A percentile compares a stretch with the other conserved stretches of the same genome.
Evolutionary conservation across 2,329 filamentous ascomycete species (phyloP).

Genomic region (Pyricularia pennisetigena): DNA sequence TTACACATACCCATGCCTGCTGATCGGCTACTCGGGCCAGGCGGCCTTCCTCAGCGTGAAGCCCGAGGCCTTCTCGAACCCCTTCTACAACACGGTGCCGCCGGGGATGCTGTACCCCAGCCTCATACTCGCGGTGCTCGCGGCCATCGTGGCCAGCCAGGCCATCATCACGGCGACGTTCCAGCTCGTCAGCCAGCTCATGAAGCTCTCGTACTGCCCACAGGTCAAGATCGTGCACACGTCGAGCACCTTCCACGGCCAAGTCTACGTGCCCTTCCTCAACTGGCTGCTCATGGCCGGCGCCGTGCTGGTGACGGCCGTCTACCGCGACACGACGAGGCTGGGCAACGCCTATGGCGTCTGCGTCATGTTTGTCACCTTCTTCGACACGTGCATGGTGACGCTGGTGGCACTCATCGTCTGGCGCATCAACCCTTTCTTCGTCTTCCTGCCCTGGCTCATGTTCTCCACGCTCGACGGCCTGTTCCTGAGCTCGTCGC

Average conservation of each 20-base stretch:
- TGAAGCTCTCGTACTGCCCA: conserved; percentile 61
- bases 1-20: conserved; percentile 54
- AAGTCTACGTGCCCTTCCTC: conserved; percentile 63
- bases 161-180: conserved; percentile 69
- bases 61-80: conserved; percentile 53
- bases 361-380: conserved; percentile 72
- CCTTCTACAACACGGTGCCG: conserved; percentile 63
- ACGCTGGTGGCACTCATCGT: conserved; percentile 62
- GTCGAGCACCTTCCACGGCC: conserved; percentile 57
- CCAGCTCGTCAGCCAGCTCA: conserved; percentile 50
- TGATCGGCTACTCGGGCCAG: conserved; percentile 59
- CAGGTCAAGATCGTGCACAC: conserved; percentile 65
- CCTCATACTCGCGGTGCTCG: conserved; percentile 56
- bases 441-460: conserved; percentile 53
- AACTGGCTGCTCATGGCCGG: conserved; percentile 71
- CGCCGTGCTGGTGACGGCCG: conserved; percentile 58
- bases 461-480: conserved; percentile 58
- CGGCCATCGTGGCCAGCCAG: conserved; percentile 65
- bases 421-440: conserved; percentile 50
- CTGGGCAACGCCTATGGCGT: conserved; percentile 70
- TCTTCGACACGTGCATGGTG: conserved; percentile 68
- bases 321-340: conserved; percentile 54
- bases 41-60: conserved; percentile 55
- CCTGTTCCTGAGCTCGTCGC: conserved; percentile 57
- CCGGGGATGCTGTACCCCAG: conserved; percentile 56